Conservation (phyloP, 352 stramenopile species). For the Phytophthora nicotianae region DNA sequence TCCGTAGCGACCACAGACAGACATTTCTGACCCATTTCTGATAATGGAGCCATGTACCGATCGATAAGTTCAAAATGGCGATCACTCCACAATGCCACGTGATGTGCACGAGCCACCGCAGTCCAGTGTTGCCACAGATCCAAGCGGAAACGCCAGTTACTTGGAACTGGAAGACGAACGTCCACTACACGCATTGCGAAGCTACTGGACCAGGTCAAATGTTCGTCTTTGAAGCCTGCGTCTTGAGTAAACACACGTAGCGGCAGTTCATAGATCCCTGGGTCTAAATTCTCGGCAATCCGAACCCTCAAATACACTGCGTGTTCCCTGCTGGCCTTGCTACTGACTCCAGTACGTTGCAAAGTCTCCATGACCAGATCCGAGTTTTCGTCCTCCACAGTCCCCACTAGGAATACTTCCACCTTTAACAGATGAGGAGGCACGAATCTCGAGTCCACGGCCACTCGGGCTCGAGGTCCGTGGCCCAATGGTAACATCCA, state of each 20-base stretch:
- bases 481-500: constrained; percentile 67
- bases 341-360: constrained; percentile 42
- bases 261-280: constrained; percentile 68
- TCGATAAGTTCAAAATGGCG: constrained; percentile 72
- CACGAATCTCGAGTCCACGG: constrained; percentile 59
- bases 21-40: constrained; percentile 75
- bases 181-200: constrained; percentile 60
- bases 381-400: constrained; percentile 64
- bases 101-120: constrained; percentile 60
- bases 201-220: constrained; percentile 64
- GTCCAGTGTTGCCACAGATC: constrained; percentile 83
- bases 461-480: constrained; percentile 57
- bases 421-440: constrained; percentile 51
- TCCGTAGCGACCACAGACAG: constrained; percentile 75
- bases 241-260: constrained; percentile 71
- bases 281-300: constrained; percentile 35
- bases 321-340: constrained; percentile 40
- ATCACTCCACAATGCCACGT: constrained; percentile 64
- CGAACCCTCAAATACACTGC: constrained; percentile 65
- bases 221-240: constrained; percentile 68
- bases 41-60: constrained; percentile 58
- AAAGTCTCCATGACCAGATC: constrained; percentile 68
- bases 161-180: constrained; percentile 52
- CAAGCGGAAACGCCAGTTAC: constrained; percentile 66
- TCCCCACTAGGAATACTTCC: constrained; percentile 60